These are phyloP conservation scores for Calvatia gigantea DNA, from an alignment of 768 basidiomycete species.

Conservation along the genomic window DNA sequence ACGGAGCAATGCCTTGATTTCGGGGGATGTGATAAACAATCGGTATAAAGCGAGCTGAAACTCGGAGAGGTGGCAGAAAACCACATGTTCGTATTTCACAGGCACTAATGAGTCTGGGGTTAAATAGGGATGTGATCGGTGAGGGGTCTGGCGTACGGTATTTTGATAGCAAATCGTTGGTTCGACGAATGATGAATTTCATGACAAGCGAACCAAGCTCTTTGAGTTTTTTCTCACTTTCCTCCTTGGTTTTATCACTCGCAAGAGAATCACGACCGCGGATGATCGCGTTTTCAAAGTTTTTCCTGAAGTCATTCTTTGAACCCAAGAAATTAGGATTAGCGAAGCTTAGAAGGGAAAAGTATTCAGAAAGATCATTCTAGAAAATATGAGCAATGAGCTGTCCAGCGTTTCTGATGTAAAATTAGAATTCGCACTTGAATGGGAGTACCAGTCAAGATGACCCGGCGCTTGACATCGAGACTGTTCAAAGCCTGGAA, in stretches of 20 bases:
- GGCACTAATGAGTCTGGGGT: slow-evolving; percentile 58
- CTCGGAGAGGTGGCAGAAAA: slow-evolving; percentile 83
- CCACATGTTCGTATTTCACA: slow-evolving; percentile 98
- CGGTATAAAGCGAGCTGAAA: slow-evolving; percentile 85
- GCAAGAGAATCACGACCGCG: slow-evolving; percentile 89
- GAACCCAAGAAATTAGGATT: slow-evolving; percentile 89
- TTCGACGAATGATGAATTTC: slow-evolving; percentile 92
- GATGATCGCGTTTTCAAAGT: slow-evolving; percentile 90
- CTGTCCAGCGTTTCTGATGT: neutral
- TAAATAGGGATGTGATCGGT: neutral
- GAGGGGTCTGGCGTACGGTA: slow-evolving; percentile 68
- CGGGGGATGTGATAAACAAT: slow-evolving; percentile 88
- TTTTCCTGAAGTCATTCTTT: slow-evolving; percentile 90
- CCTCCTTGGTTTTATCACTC: slow-evolving; percentile 70
- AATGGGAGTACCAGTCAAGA: slow-evolving; percentile 92
- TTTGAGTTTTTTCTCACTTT: slow-evolving; percentile 86
- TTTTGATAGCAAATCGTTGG: slow-evolving; percentile 92
- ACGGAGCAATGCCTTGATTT: slow-evolving; percentile 85
- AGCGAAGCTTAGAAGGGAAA: slow-evolving; percentile 89
- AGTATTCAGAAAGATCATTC: slow-evolving; percentile 95
- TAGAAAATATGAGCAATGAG: slow-evolving; percentile 25
- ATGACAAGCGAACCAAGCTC: slow-evolving; percentile 85
- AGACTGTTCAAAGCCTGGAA: slow-evolving; percentile 81
- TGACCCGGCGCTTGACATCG: slow-evolving; percentile 86
- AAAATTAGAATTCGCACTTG: slow-evolving; percentile 45